phyloP scores from a whole-genome alignment of 768 basidiomycete species.

The Collybia sp. region DNA sequence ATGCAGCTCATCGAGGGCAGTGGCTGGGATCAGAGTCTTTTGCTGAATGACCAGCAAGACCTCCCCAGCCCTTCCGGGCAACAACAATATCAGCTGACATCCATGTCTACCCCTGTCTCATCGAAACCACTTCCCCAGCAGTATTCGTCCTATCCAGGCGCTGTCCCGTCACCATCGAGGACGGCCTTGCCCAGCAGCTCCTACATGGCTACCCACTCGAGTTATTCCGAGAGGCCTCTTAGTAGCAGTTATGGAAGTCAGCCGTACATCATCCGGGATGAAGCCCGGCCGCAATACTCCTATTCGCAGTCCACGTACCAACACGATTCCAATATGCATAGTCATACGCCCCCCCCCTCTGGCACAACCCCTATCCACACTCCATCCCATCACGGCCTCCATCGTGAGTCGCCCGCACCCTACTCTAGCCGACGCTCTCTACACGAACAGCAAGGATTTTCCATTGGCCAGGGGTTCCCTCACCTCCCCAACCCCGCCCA shows the following conservation, averaged over 20 bases:
- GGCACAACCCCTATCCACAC: constrained; percentile 22
- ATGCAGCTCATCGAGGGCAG: constrained; percentile 44
- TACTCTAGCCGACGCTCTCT: constrained; percentile 55
- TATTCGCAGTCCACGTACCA: constrained; percentile 49
- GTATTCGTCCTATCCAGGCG: constrained; percentile 37
- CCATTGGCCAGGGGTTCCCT: constrained; percentile 41
- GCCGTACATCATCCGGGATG: constrained; percentile 38
- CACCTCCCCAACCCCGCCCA: constrained; percentile 44
- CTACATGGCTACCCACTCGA: constrained; percentile 32
- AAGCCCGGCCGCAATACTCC: constrained; percentile 43
- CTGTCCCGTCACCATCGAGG: constrained; percentile 38
- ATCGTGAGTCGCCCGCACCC: constrained; percentile 37
- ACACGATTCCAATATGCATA: constrained; percentile 35
- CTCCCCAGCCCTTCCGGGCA: constrained; percentile 29
- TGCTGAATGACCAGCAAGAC: constrained; percentile 41
- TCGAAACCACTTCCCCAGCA: constrained; percentile 33
- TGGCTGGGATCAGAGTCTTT: constrained; percentile 54
- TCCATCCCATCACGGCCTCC: constrained; percentile 30
- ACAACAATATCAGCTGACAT: constrained; percentile 40
- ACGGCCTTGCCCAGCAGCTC: constrained; percentile 35
- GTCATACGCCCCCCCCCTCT: constrained; percentile 30
- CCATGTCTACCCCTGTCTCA: constrained; percentile 42
- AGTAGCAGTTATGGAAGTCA: constrained; percentile 40
- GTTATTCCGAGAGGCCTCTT: constrained; percentile 47
- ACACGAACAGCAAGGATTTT: constrained; percentile 52